These are phyloP conservation scores for Solanum pennellii DNA, from an alignment of 257 asterid genomes.

Conservation along the genomic window DNA sequence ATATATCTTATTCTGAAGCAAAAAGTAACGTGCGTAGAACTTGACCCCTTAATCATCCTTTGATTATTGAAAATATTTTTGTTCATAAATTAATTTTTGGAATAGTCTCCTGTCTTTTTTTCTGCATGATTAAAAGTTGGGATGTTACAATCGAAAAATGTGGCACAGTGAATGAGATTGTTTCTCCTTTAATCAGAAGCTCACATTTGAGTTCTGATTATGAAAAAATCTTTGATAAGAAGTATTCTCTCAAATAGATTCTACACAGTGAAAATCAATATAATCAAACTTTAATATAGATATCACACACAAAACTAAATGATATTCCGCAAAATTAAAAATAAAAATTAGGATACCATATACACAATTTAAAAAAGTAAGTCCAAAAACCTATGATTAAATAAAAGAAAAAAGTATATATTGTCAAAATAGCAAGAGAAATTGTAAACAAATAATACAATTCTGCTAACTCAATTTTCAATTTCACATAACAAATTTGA, in stretches of 20 bases:
- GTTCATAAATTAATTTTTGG: background rate
- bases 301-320: too few relatives aligned
- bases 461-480: background rate
- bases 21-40: background rate
- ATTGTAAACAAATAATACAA: background rate
- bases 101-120: background rate
- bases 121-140: background rate
- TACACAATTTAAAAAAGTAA: background rate
- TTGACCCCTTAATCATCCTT: background rate
- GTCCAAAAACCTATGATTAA: background rate
- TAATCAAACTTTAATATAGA: too few relatives aligned
- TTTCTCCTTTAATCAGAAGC: too few relatives aligned
- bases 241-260: too few relatives aligned
- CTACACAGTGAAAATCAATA: too few relatives aligned
- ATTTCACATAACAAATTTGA: background rate
- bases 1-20: background rate
- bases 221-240: too few relatives aligned
- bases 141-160: background rate
- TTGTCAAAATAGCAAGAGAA: background rate
- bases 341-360: too few relatives aligned
- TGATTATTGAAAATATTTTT: background rate
- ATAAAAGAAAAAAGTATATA: background rate
- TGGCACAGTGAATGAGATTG: too few relatives aligned
- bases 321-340: too few relatives aligned
- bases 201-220: too few relatives aligned